These are phyloP conservation scores for Fusarium devonianum DNA, from an alignment of 2,329 filamentous ascomycete genomes.

Conservation along the genomic window DNA sequence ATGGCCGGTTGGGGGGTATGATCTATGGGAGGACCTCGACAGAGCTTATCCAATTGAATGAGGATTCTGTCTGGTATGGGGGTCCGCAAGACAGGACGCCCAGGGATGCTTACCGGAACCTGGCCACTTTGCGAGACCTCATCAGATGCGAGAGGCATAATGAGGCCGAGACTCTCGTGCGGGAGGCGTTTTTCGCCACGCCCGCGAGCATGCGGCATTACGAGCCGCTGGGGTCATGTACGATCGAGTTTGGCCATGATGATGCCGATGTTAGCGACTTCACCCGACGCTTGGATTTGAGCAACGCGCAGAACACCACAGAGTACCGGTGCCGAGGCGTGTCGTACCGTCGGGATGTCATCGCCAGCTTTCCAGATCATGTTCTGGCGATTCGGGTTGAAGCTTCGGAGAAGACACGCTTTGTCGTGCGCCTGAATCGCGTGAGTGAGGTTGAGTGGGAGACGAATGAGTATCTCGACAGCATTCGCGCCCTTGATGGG, in stretches of 20 bases:
- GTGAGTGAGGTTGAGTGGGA: constrained; percentile 34
- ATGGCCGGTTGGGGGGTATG: constrained; percentile 54
- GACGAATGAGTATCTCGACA: constrained; percentile 39
- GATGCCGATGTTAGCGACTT: constrained; percentile 43
- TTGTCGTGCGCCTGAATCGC: constrained; percentile 38
- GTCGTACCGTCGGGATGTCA: constrained; percentile 45
- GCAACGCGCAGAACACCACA: constrained; percentile 46
- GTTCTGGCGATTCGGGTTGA: constrained; percentile 42
- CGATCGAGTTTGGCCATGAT: constrained; percentile 49
- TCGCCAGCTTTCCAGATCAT: constrained; percentile 53
- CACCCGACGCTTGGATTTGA: constrained; percentile 50
- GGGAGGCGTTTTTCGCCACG: constrained; percentile 36
- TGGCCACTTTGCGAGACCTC: constrained; percentile 30
- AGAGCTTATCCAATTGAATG: constrained; percentile 53
- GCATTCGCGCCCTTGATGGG: constrained; percentile 25
- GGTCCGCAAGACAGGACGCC: constrained; percentile 53
- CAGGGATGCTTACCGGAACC: constrained; percentile 34
- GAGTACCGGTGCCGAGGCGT: constrained; percentile 47
- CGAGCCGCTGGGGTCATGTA: constrained; percentile 45
- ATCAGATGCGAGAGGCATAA: constrained; percentile 36
- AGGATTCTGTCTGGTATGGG: constrained; percentile 58
- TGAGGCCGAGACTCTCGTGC: constrained; percentile 35
- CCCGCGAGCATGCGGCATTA: constrained; percentile 42
- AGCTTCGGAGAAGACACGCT: constrained; percentile 30
- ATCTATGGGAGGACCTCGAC: constrained; percentile 53